A percentile compares a stretch with the other conserved stretches of the same genome.
Conservation (phyloP, 805 yeast genomes). For the Candida tallmaniae region DNA sequence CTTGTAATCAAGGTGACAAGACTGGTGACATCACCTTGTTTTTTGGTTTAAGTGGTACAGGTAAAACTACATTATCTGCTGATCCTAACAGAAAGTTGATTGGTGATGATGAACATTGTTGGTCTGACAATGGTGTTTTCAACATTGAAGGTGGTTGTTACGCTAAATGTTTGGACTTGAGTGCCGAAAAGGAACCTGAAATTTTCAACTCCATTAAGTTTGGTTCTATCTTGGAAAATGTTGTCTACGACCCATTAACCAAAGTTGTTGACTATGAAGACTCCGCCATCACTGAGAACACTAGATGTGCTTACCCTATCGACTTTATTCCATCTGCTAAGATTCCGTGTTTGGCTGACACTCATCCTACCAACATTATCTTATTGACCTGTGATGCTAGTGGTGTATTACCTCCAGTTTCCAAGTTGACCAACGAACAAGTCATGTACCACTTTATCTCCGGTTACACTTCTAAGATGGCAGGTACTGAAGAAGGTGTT, state of each 20-base stretch:
- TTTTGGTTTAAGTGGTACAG: conserved; percentile 97
- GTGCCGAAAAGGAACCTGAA: conserved; percentile 94
- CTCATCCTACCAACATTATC: conserved; percentile 89
- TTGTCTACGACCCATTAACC: conserved; percentile 71
- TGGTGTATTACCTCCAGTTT: conserved; percentile 96
- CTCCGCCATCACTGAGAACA: conserved; percentile 86
- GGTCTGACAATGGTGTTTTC: conserved; percentile 98
- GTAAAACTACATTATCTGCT: conserved; percentile 95
- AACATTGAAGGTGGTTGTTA: conserved; percentile 99
- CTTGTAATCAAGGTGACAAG: conserved; percentile 84
- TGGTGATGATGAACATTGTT: conserved; percentile 99
- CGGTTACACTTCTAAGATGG: conserved; percentile 99
- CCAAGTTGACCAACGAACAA: conserved; percentile 88
- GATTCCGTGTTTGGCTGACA: conserved; percentile 86
- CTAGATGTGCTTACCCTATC: conserved; percentile 98
- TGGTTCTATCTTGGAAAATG: conserved; percentile 93
- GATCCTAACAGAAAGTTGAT: conserved; percentile 90
- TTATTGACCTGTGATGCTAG: conserved; percentile 96
- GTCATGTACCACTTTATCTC: conserved; percentile 99
- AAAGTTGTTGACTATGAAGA: conserved; percentile 85
- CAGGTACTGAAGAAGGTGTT: conserved; percentile 98
- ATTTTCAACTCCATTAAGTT: conserved; percentile 91
- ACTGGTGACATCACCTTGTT: conserved; percentile 87
- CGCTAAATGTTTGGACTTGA: conserved; percentile 90
- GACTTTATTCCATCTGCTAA: conserved; percentile 95